phyloP scores from a whole-genome alignment of 257 asterid genomes.

The Paulownia fortunei region DNA sequence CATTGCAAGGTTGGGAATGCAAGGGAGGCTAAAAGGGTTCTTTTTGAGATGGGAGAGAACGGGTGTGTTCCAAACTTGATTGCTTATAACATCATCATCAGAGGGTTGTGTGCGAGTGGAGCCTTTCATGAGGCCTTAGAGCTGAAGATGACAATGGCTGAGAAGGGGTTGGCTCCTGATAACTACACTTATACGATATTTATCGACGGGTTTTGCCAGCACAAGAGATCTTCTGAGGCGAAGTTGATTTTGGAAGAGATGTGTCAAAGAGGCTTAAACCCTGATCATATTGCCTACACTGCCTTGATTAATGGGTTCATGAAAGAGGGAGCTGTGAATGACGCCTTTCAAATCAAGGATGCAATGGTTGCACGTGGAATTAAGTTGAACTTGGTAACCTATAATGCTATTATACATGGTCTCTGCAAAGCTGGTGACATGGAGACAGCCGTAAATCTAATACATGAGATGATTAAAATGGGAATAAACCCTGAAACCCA shows the following conservation, averaged over 20 bases:
- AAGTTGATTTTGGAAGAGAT: slow-evolving; percentile 69
- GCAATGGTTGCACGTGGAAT: slow-evolving; percentile 65
- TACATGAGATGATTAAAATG: slow-evolving; percentile 66
- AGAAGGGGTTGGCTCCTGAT: slow-evolving; percentile 71
- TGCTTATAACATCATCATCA: slow-evolving; percentile 69
- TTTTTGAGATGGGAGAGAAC: slow-evolving; percentile 62
- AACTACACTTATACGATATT: slow-evolving; percentile 65
- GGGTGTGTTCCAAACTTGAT: slow-evolving; percentile 66
- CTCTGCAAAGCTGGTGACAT: slow-evolving; percentile 66
- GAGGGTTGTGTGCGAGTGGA: slow-evolving; percentile 67
- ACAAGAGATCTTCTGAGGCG: slow-evolving; percentile 70
- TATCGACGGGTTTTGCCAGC: slow-evolving; percentile 71
- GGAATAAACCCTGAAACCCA: slow-evolving; percentile 68
- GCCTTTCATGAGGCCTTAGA: slow-evolving; percentile 65
- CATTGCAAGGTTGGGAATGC: slow-evolving; percentile 72
- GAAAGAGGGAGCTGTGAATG: slow-evolving; percentile 68
- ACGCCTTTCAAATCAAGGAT: slow-evolving; percentile 68
- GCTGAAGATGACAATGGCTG: slow-evolving; percentile 64
- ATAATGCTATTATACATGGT: slow-evolving; percentile 67
- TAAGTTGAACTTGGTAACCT: slow-evolving; percentile 61
- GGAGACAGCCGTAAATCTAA: slow-evolving; percentile 60
- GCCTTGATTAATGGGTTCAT: slow-evolving; percentile 79
- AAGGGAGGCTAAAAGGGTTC: slow-evolving; percentile 61
- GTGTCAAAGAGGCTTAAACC: slow-evolving; percentile 58
- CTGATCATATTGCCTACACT: slow-evolving; percentile 62